These are phyloP conservation scores for Yamadazyma oceani DNA, from an alignment of 1,139 yeast genomes.

Conservation along the genomic window DNA sequence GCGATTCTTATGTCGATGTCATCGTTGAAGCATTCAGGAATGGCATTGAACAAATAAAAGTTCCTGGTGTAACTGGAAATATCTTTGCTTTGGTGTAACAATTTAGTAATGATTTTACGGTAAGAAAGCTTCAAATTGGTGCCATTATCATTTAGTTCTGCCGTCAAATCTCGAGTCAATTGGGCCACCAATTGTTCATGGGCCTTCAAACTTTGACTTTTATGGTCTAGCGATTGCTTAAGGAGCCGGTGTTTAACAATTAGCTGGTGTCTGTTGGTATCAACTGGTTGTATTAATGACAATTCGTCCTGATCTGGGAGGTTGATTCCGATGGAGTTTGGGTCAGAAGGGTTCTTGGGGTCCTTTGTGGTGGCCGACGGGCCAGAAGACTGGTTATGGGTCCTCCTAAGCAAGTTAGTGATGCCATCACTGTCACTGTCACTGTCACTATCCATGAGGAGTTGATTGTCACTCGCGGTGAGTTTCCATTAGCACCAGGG, in stretches of 20 bases:
- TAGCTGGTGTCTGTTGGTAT: slow-evolving; percentile 6
- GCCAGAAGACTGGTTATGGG: too few relatives aligned
- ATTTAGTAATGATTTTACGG: neutral
- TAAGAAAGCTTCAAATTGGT: neutral
- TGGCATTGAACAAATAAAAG: slow-evolving; percentile 4
- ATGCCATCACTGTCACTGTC: too few relatives aligned
- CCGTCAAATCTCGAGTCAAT: slow-evolving; percentile 14
- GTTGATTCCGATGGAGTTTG: too few relatives aligned
- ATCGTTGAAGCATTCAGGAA: neutral
- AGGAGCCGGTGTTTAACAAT: slow-evolving; percentile 4
- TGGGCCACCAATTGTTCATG: slow-evolving; percentile 5
- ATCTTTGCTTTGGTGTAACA: slow-evolving; percentile 2
- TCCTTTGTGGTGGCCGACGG: too few relatives aligned
- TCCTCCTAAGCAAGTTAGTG: too few relatives aligned
- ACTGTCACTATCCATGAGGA: too few relatives aligned
- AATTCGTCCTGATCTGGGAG: too few relatives aligned
- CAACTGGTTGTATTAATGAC: slow-evolving; percentile 6
- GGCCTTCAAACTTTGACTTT: slow-evolving; percentile 1
- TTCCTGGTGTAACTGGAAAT: slow-evolving; percentile 2
- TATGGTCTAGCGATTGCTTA: slow-evolving; percentile 1
- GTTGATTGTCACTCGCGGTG: too few relatives aligned
- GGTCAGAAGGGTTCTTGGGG: too few relatives aligned
- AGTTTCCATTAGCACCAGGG: too few relatives aligned
- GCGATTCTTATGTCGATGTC: neutral
- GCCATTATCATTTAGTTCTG: slow-evolving; percentile 33